Base-by-base conservation (phyloP, 257 asterid genomes). In the Cynanchum wilfordii region DNA sequence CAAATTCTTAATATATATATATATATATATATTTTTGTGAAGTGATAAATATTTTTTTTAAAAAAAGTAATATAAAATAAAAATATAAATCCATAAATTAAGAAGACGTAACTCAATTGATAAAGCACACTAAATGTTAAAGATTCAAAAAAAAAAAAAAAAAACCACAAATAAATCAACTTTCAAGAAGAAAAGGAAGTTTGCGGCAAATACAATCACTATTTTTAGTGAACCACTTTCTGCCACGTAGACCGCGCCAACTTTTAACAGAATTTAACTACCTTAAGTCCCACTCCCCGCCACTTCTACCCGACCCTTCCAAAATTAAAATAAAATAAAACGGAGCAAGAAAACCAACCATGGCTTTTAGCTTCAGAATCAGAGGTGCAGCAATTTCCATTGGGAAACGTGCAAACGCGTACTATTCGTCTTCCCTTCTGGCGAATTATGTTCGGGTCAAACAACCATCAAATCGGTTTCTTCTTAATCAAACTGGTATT, bases 281-380 rank as follows among this genome's bases (percentile, higher is more conserved):
- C 33, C 56, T 11, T 7, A 8, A 16, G 0, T 52, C 11, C 25
- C 17, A 50, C 55, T 4, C 20, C 58, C 22, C 0, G 17, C 15
- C 10, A 12, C 51, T 45, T 24, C 15, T 59, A 10, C 70, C 68
- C 40, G 42, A 13, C 55, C 7, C 38, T 33, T 33, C 6, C 5
- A 5, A 33, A 33, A 0, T 1, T 30, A 30, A 30, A 30, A 2
- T 1, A 33, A 33, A 33, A n/a, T n/a, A n/a, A 33, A 33, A 33
- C 38, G 5, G 5, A 33, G 38, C 38, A 4, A 33, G 38, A 33
- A 33, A 33, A 33, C 38, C 59, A 3, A 25, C 10, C 56, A 86
- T 87, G 95, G 91, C 96, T 42, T 77, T 80, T 16, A 81, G 91
- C 85, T 82, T 82, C 12, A 45, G 76, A 47, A 12, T 82, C 12